phyloP scores from a whole-genome alignment of 768 basidiomycete species.

The Suillus cothurnatus region DNA sequence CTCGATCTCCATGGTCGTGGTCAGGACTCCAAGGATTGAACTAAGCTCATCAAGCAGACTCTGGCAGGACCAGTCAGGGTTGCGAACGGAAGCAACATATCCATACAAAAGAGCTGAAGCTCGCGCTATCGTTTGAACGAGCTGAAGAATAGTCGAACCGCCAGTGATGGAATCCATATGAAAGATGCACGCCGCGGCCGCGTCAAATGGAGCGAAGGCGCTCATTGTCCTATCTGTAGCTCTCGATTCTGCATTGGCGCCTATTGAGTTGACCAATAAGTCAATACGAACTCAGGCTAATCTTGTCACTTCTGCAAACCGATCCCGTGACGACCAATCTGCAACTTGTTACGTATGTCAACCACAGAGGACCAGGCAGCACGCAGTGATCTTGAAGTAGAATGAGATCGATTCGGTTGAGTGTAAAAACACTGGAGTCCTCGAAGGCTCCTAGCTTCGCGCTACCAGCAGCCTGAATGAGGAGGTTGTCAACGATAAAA shows the following conservation, averaged over 20 bases:
- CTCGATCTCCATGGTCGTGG: neutral
- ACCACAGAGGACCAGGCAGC: neutral
- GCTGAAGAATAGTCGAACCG: neutral
- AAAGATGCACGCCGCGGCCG: too few relatives aligned
- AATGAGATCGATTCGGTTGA: neutral
- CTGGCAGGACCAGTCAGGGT: neutral
- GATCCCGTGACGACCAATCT: neutral
- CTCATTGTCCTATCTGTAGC: neutral
- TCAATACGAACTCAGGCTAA: too few relatives aligned
- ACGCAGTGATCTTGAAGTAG: neutral
- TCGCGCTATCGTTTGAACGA: neutral
- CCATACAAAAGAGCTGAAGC: neutral
- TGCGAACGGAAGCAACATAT: conserved; percentile 3
- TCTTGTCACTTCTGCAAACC: neutral
- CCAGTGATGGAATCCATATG: conserved; percentile 4
- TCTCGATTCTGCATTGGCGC: neutral
- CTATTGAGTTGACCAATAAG: neutral
- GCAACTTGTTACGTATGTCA: neutral
- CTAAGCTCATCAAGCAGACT: neutral
- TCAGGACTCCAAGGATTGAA: conserved; percentile 1
- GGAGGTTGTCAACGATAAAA: neutral
- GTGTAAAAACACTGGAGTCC: neutral
- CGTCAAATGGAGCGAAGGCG: neutral
- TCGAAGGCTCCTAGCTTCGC: neutral
- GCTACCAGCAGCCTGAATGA: neutral